Evolutionary conservation across 257 asterid species (phyloP), one percentile per base, ranked within the genome.

Genomic region (Nicotiana paniculata): DNA sequence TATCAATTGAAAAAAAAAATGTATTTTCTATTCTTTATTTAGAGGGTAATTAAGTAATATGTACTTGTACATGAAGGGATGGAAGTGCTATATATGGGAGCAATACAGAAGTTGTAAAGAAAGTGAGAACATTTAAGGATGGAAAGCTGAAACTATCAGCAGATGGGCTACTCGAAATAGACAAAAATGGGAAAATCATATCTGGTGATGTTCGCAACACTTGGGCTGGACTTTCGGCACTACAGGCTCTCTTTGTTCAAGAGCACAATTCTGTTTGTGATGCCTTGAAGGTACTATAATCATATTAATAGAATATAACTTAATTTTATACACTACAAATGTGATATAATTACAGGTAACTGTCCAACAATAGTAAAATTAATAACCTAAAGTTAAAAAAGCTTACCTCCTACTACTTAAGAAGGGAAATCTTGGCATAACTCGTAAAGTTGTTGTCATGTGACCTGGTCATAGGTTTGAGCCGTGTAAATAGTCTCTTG

Each of bases 191-290:
- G 10, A 75, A 37, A 3, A 57, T 80, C 13, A 17, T 91, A 13
- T 79, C 95, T 26, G 95, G 97, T 2, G 94, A 92, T 74, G 87
- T 87, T 28, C 91, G 95, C 4, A 92, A 92, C 81, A 82, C 65
- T 10, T 92, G 95, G 97, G 92, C 97, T 2, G 95, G 97, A 5
- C 88, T 92, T 21, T 80, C 86, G 0, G 70, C 86, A 0, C 76
- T 92, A 17, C 93, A 92, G 51, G 90, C 97, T 62, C 90, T 92
- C 70, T 92, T 92, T 58, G 90, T 91, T 26, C 37, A 57, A 84
- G 97, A 92, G 80, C 97, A 92, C 72, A 92, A 92, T 30, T 85
- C 91, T 0, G 89, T 92, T 7, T 91, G 97, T 64, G 92, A 91
- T n/a, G 89, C 90, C 51, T 53, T 92, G 17, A 91, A 84, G 91